Evolutionary conservation across 345 rosid genomes (phyloP).

Genomic region (Lagerstroemia speciosa): DNA sequence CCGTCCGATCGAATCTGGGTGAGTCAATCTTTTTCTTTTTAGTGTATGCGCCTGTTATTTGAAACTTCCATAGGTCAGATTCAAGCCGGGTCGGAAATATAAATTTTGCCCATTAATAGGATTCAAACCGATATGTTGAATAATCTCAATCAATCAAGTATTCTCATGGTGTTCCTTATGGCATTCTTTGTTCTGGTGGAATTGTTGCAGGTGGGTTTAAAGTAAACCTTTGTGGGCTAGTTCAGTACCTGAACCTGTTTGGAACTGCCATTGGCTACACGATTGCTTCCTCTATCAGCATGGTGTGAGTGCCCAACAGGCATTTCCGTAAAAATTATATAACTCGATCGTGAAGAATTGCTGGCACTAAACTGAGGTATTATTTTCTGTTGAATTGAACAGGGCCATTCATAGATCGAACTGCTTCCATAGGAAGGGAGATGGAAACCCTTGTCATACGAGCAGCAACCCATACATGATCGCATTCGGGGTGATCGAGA

Average conservation of each 20-base stretch:
- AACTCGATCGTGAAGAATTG: too few relatives aligned
- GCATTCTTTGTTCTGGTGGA: neutral
- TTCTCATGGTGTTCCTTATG: neutral
- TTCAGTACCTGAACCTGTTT: conserved; percentile 37
- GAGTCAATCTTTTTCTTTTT: neutral
- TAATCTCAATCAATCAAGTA: too few relatives aligned
- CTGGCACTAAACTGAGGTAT: neutral
- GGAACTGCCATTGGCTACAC: conserved; percentile 46
- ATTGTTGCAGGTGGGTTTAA: conserved; percentile 23
- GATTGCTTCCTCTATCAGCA: conserved; percentile 43
- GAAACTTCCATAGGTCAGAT: too few relatives aligned
- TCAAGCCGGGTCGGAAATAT: too few relatives aligned
- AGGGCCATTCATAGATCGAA: conserved; percentile 59
- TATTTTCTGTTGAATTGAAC: conserved; percentile 11
- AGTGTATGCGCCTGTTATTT: too few relatives aligned
- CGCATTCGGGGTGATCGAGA: conserved; percentile 46
- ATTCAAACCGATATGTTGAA: too few relatives aligned
- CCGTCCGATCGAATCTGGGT: conserved; percentile 55
- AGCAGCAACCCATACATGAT: conserved; percentile 59
- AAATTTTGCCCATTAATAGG: too few relatives aligned
- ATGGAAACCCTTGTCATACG: conserved; percentile 30
- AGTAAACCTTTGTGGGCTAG: conserved; percentile 34
- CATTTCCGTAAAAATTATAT: neutral
- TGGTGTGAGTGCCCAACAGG: conserved; percentile 16
- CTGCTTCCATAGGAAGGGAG: conserved; percentile 42